Base-by-base conservation (phyloP, 257 asterid species). In the Gynochthodes officinalis region DNA sequence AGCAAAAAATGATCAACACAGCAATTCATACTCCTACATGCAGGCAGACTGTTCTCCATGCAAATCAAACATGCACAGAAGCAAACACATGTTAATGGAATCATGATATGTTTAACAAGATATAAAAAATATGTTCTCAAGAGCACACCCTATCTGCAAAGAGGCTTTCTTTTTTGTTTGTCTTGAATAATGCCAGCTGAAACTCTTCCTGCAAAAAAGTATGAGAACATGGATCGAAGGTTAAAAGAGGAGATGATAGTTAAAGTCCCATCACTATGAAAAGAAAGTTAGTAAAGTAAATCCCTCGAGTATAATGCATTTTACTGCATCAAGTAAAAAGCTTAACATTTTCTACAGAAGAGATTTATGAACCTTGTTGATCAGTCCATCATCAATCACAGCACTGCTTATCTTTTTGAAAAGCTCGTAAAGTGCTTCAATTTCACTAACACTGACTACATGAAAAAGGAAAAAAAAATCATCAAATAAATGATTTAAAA, bases 331-430 rank as follows among this genome's bases (percentile, higher is more conserved):
- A 53, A 64, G 27, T 58, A 40, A 42, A 6, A 19, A 64, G 39
- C 71, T 25, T 18, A 49, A 73, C 39, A 40, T 7, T 54, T n/a
- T 18, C 48, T 40, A 30, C 54, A 64, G 19, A 23, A 42, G 59
- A 46, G 35, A 21, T 21, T 28, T 39, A 44, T 12, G 59, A 69
- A 94, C 99, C 99, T 94, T 94, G 85, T 94, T 91, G 82, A 94
- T 94, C 74, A 94, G 79, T 76, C 99, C 99, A 74, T 94, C 99
- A 82, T 94, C 99, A 79, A 88, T 91, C 80, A 94, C 97, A 71
- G 97, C 99, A 83, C 97, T 94, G 91, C 99, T 94, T 50, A 94
- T 94, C 95, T 90, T 94, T 92, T 91, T 94, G 75, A 94, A 94
- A 39, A 94, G 89, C 84, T 89, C 99, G 72, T 94, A 94, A 72